Conservation (phyloP, 164 flowering plant genomes). For the Kingdonia uniflora region DNA sequence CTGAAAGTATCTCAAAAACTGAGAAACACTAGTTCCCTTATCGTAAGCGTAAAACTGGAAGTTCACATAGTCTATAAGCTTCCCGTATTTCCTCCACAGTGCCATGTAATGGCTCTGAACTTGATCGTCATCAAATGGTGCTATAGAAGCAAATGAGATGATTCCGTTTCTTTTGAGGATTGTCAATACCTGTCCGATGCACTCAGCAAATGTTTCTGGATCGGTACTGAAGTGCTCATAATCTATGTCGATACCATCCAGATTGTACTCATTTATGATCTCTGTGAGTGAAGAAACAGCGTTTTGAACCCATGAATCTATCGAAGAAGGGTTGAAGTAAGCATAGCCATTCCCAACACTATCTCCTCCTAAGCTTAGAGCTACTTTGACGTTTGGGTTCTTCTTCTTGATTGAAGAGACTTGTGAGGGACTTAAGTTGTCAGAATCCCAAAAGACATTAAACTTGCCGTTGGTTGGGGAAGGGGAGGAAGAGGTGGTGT, state of each 20-base stretch:
- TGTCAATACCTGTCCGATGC: conserved; percentile 32
- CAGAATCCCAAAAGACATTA: conserved; percentile 38
- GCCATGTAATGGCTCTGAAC: conserved; percentile 43
- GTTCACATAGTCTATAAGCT: conserved; percentile 46
- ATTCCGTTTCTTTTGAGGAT: conserved; percentile 27
- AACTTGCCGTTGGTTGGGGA: conserved; percentile 51
- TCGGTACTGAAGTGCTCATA: conserved; percentile 35
- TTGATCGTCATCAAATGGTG: conserved; percentile 38
- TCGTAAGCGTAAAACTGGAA: conserved; percentile 56
- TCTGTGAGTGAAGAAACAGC: conserved; percentile 45
- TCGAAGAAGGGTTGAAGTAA: conserved; percentile 32
- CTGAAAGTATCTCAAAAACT: conserved; percentile 29
- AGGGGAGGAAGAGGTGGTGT: conserved; percentile 26
- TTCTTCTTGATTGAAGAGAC: conserved; percentile 28
- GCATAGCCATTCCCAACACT: conserved; percentile 17
- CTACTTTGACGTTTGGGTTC: conserved; percentile 37
- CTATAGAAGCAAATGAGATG: conserved; percentile 50
- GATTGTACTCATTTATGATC: conserved; percentile 29
- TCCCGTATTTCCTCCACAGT: conserved; percentile 34
- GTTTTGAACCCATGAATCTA: conserved; percentile 47
- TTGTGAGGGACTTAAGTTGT: conserved; percentile 27
- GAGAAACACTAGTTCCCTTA: conserved; percentile 33
- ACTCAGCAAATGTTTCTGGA: conserved; percentile 36
- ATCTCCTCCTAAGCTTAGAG: conserved; percentile 49
- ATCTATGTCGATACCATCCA: conserved; percentile 44